Percentiles rank a stretch among this genome's conserved stretches.
These are phyloP conservation scores for Strigomonas culicis DNA, from an alignment of 208 protist genomes.

Conservation along the genomic window DNA sequence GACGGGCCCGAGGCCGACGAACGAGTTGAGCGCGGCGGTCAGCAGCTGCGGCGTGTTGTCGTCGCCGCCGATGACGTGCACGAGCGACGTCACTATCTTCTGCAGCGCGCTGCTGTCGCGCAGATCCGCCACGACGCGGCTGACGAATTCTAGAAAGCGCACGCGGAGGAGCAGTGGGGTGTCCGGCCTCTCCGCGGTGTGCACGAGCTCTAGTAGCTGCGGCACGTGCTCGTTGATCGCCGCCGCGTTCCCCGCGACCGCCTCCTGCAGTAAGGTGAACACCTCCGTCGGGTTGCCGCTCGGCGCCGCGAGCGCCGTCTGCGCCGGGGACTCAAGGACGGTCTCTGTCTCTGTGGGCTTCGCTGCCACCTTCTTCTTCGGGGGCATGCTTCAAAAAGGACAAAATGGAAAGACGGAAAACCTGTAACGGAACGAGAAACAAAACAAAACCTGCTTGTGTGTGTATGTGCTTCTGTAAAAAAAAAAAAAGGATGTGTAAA, in stretches of 20 bases:
- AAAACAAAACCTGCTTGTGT: too few species aligned
- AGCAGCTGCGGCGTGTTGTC: slow-evolving; percentile 78
- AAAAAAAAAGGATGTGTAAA: background rate
- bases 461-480: slow-evolving; percentile 7
- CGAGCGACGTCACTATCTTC: slow-evolving; percentile 57
- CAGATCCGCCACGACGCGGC: slow-evolving; percentile 43
- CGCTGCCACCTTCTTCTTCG: slow-evolving; percentile 49
- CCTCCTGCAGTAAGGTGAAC: slow-evolving; percentile 62
- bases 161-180: slow-evolving; percentile 75
- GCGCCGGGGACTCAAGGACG: slow-evolving; percentile 9
- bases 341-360: slow-evolving; percentile 7
- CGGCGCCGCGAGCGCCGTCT: slow-evolving; percentile 16
- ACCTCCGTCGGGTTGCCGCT: slow-evolving; percentile 46
- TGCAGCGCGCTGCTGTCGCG: slow-evolving; percentile 70
- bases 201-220: slow-evolving; percentile 50
- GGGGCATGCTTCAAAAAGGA: slow-evolving; percentile 40
- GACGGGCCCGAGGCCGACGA: slow-evolving; percentile 68
- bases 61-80: slow-evolving; percentile 71
- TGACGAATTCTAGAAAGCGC: slow-evolving; percentile 70
- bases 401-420: background rate
- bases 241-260: slow-evolving; percentile 36
- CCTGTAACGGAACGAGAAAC: background rate
- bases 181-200: slow-evolving; percentile 51
- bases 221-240: slow-evolving; percentile 57
- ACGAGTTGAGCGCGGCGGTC: slow-evolving; percentile 69